These are phyloP conservation scores for Escallonia rubra DNA, from an alignment of 129 eudicot species.

Conservation along the genomic window DNA sequence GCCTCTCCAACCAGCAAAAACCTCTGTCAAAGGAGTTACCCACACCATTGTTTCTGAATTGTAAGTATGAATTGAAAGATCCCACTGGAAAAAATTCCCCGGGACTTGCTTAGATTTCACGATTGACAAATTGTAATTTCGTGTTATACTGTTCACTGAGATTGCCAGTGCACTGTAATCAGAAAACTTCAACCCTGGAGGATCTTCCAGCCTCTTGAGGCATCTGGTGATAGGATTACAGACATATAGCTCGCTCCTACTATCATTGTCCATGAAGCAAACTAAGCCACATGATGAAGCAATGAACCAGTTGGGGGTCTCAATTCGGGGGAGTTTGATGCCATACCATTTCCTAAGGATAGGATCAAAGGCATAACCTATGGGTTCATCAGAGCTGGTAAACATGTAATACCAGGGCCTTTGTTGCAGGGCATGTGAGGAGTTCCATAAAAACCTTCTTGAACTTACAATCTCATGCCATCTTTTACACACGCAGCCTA, in stretches of 20 bases:
- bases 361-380: slow-evolving; percentile 86
- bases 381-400: slow-evolving; percentile 72
- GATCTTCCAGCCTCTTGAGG: slow-evolving; percentile 44
- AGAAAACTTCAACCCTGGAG: slow-evolving; percentile 56
- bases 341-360: slow-evolving; percentile 72
- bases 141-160: slow-evolving; percentile 41
- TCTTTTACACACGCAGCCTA: slow-evolving; percentile 88
- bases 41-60: slow-evolving; percentile 63
- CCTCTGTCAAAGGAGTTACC: slow-evolving; percentile 60
- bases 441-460: slow-evolving; percentile 70
- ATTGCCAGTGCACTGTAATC: slow-evolving; percentile 79
- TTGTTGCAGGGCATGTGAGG: slow-evolving; percentile 34
- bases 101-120: slow-evolving; percentile 91
- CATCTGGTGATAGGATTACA: slow-evolving; percentile 74
- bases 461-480: slow-evolving; percentile 84
- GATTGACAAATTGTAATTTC: slow-evolving; percentile 45
- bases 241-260: slow-evolving; percentile 62
- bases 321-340: slow-evolving; percentile 77
- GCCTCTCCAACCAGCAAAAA: slow-evolving; percentile 84
- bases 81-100: slow-evolving; percentile 72
- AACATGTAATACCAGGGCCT: slow-evolving; percentile 99
- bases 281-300: slow-evolving; percentile 89
- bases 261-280: slow-evolving; percentile 85
- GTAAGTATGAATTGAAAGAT: slow-evolving; percentile 73
- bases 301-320: slow-evolving; percentile 71